These are phyloP conservation scores for Lachancea fermentati DNA, from an alignment of 805 yeast species.

Conservation along the genomic window DNA sequence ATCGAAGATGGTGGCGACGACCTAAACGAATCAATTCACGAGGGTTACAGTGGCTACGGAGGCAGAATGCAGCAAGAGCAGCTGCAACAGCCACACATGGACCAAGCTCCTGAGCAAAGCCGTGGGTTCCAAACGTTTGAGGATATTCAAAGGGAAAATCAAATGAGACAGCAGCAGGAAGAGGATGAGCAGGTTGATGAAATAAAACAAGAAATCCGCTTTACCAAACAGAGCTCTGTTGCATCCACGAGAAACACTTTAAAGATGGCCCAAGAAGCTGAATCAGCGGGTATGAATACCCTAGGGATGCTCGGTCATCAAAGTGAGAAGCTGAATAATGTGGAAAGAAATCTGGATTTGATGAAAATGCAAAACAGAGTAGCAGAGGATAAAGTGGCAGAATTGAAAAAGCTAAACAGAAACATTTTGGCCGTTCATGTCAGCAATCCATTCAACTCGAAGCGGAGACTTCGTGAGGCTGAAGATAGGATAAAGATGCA, in stretches of 20 bases:
- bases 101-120: conserved; percentile 44
- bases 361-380: conserved; percentile 77
- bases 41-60: conserved; percentile 2
- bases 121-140: conserved; percentile 32
- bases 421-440: conserved; percentile 77
- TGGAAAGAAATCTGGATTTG: conserved; percentile 69
- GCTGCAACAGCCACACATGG: conserved; percentile 45
- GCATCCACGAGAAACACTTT: conserved; percentile 82
- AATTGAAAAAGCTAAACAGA: conserved; percentile 73
- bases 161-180: conserved; percentile 38
- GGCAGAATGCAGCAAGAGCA: conserved; percentile 16
- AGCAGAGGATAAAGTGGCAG: conserved; percentile 77
- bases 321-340: conserved; percentile 73
- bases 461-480: conserved; percentile 63
- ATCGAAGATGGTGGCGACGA: conserved; percentile 25
- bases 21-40: conserved; percentile 26
- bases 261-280: conserved; percentile 64
- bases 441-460: conserved; percentile 82
- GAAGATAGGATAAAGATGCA: conserved; percentile 64
- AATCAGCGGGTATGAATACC: conserved; percentile 70
- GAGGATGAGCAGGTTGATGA: conserved; percentile 89
- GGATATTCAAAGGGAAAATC: conserved; percentile 33
- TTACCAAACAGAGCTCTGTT: conserved; percentile 80
- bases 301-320: conserved; percentile 93
- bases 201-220: conserved; percentile 74